Base-by-base conservation (phyloP, 2,329 filamentous ascomycete genomes). In the Dothistroma septosporum region DNA sequence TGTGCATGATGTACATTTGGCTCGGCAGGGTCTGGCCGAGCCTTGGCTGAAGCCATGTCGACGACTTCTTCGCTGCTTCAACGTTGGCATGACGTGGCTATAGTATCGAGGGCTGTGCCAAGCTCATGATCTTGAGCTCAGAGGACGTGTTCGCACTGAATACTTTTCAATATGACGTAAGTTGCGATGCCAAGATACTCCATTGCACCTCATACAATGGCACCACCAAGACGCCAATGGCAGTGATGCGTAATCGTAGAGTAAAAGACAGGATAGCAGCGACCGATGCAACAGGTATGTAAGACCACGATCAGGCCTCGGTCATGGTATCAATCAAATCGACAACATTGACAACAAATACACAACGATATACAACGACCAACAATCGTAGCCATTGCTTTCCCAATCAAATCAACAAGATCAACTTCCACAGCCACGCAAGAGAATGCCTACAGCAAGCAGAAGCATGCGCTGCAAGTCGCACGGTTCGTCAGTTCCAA, bases 21-120 rank as follows among this genome's bases (percentile, higher is more conserved):
- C 50, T 53, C 12, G 50, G 50, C 50, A 53, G 50, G 50, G 50
- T 53, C 14, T 53, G 6, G 50, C 50, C 50, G 50, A 53, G 50
- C 16, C 50, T 53, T 53, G 50, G 50, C 28, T 21, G 6, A 22
- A 31, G 31, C 8, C 21, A 11, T 35, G 22, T n/a, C n/a, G 35
- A 14, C 21, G 14, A 21, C 31, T 53, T 31, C n/a, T 21, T 21
- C 31, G 9, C 10, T 31, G 12, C 31, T 12, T 35, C 24, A 8
- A 35, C 31, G n/a, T 35, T 53, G 50, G 50, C 50, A 53, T 53
- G 50, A 53, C 50, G 50, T 53, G 24, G 11, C n/a, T 53, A 14
- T 21, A 8, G n/a, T 32, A 35, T 35, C 16, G 24, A 53, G 31
- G 50, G 31, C 50, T 21, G 31, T 8, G 11, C 21, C 50, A 53